Conservation (phyloP, 2,329 filamentous ascomycete genomes). For the Pestalotiopsis sp. region DNA sequence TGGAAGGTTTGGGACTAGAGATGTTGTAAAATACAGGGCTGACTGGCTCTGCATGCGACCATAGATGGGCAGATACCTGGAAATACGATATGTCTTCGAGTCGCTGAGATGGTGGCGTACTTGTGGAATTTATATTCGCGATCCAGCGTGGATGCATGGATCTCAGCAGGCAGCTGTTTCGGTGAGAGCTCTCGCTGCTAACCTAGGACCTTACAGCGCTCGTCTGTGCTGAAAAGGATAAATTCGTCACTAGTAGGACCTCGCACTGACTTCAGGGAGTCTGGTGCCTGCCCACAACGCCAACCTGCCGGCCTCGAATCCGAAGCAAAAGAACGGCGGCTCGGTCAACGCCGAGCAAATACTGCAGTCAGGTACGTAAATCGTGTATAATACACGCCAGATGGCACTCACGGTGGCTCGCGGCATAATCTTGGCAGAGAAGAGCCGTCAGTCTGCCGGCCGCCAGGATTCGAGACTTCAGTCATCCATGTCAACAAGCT, state of each 20-base stretch:
- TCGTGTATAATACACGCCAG: background rate
- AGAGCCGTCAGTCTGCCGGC: background rate
- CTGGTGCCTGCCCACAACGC: background rate
- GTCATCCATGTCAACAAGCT: background rate
- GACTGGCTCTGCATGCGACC: background rate
- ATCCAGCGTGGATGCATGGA: background rate
- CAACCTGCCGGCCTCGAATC: background rate
- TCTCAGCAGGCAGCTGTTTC: background rate
- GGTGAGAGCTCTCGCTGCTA: background rate
- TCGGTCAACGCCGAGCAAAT: background rate
- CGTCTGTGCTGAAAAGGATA: background rate
- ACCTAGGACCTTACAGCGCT: background rate
- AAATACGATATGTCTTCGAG: background rate
- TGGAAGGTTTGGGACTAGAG: background rate
- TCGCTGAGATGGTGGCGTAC: background rate
- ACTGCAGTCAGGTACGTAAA: background rate
- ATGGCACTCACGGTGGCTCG: background rate
- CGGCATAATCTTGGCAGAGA: background rate
- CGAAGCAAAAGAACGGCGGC: background rate
- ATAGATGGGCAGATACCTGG: background rate
- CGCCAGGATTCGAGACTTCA: background rate
- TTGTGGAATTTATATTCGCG: background rate
- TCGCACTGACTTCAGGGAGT: background rate
- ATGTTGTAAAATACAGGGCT: background rate
- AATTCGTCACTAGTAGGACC: background rate